Evolutionary conservation across 148 eudicot species (phyloP).

Genomic region (Fagopyrum tataricum): DNA sequence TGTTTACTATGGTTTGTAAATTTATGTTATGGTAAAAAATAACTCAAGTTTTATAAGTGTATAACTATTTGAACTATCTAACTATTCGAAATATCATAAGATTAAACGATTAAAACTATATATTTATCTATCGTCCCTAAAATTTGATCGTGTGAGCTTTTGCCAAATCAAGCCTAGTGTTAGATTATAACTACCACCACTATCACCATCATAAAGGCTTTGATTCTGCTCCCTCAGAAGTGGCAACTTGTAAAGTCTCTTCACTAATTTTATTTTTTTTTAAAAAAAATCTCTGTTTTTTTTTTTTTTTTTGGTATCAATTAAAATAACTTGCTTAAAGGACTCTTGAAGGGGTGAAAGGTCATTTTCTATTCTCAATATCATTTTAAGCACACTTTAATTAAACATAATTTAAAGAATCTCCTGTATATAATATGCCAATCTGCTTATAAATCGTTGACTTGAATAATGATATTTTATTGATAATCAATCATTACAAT

Average conservation of each 20-base stretch:
- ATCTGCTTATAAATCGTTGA: neutral
- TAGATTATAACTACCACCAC: conserved; percentile 6
- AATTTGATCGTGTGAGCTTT: neutral
- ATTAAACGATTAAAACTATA: no score
- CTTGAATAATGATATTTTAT: neutral
- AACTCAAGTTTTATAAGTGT: no score
- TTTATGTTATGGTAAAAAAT: no score
- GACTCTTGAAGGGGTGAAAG: conserved; percentile 1
- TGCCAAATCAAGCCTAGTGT: neutral
- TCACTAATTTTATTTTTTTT: neutral
- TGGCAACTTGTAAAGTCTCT: neutral
- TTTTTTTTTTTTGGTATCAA: neutral
- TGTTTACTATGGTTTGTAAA: no score
- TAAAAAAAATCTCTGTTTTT: neutral
- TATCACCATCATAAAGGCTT: neutral
- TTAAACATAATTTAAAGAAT: neutral
- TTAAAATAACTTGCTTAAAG: neutral
- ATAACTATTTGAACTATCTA: no score
- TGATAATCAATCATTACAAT: neutral
- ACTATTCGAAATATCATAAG: no score
- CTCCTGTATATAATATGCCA: neutral
- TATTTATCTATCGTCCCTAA: no score
- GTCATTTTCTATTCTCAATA: neutral
- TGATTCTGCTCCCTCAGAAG: neutral
- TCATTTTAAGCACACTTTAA: neutral